Base-by-base conservation (phyloP, 1,139 yeast genomes). In the Yamadazyma trypodendri region DNA sequence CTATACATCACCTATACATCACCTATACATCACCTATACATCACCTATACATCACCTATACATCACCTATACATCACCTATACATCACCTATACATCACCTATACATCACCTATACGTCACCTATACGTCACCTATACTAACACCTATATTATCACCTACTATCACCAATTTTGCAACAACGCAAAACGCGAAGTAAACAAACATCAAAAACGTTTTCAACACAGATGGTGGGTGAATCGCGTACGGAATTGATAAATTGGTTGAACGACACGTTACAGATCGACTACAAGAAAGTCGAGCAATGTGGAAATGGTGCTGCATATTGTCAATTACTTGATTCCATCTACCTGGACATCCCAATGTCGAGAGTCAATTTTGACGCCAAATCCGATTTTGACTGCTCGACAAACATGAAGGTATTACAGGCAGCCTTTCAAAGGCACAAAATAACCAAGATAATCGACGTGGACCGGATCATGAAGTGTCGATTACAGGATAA, bases 291-390 rank as follows among this genome's bases (percentile, higher is more conserved):
- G 36, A 88, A 85, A 54, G 84, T 92, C 2, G 98, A 94, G 56
- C 92, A 89, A 60, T 84, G 96, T 56, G 99, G 99, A 14, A 80
- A 84, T 2, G 99, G 99, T 3, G 96, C 96, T 0, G 94, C 88
- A 2, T 90, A 86, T 58, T 89, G 97, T 61, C 97, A 90, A 61
- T 74, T 92, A 35, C 75, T 90, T 69, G 97, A 92, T 60, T 79
- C 90, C 17, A 79, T 92, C 22, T 85, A 74, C 52, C 81, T 84
- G 17, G 96, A 87, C 48, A 73, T 90, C 12, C 92, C 96, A 4
- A 77, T 89, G 83, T 56, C 65, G 38, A 78, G 83, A 49, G 92
- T 90, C 43, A 88, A 83, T 56, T 77, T 80, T 43, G 79, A 80
- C 24, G 75, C 77, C 17, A 56, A 56, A 16, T 68, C 77, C 24